Evolutionary conservation across 2,329 filamentous ascomycete genomes (phyloP), one percentile per base, ranked within the genome.

Genomic region (Cordyceps javanica): DNA sequence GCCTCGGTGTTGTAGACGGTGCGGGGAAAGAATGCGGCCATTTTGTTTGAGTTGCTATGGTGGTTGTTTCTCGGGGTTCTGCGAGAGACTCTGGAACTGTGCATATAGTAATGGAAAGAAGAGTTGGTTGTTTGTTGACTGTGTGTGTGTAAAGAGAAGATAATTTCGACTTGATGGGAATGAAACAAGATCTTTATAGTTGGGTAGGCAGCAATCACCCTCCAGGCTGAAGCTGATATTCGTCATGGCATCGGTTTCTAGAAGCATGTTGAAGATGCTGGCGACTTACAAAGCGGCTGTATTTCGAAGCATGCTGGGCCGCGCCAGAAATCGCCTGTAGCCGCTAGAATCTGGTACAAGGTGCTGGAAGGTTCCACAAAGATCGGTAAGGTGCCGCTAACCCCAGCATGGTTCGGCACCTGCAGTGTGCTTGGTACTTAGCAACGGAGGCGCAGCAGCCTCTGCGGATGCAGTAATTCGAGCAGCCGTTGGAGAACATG

Each of bases 1-100:
- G 76, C 67, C 68, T 78, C 73, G 61, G 72, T 63, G 66, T 75
- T 71, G 75, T 80, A 76, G 65, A 78, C 72, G 66, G 73, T 73
- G 69, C 77, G 77, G 59, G 79, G 76, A 75, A 85, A 85, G 75
- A 85, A 75, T 64, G 82, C 78, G 63, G 82, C 78, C 82, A 86
- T 86, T 70, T 70, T 84, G 74, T 50, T 60, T 53, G 61, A 44
- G 64, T 65, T 60, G 53, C 59, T 62, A 49, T 57, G 60, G 45
- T 42, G 53, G 55, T 53, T 60, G 57, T 45, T 61, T 49, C 14
- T 44, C 36, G 30, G 14, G 26, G 39, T 32, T 54, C 26, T 59
- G 45, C 3, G 14, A 53, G 57, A 54, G 54, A 42, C 21, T 55
- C 28, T n/a, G 42, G 50, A 53, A 25, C 51, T 59, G 55, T 61